Evolutionary conservation across 352 stramenopile species (phyloP), one percentile per base, ranked within the genome.

Genomic region (Phytopythium sindhum): DNA sequence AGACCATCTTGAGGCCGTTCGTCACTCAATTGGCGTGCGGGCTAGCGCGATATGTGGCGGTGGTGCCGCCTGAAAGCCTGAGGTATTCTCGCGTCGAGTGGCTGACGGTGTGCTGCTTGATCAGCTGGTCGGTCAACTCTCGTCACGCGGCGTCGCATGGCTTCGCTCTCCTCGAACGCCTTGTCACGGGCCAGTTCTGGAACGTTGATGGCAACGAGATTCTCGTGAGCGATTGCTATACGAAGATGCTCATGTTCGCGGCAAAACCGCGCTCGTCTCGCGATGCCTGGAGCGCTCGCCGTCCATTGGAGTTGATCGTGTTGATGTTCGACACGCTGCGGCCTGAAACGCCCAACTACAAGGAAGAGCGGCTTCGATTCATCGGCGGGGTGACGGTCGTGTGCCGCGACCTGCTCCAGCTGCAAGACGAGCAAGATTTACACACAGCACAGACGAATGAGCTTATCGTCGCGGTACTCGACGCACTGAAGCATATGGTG

Each of bases 221-320:
- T 45, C 73, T 85, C 6, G 63, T 89, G 24, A 86, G 73, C 60
- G 79, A 88, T 57, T 80, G 76, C 51, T 91, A 85, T 58, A 86
- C 77, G 24, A 85, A 83, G 64, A 77, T 78, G 62, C 72, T 89
- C 21, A 70, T 88, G 66, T 89, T 90, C 24, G 81, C 81, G 0
- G 75, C 89, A 42, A 73, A 81, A 44, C 55, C 65, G 9, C 59
- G 67, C 39, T 61, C 67, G 28, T 45, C 57, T 15, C 60, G 72
- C 26, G 65, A 77, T 45, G 68, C 61, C 6, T 88, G 78, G 78
- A 42, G 66, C 10, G 47, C 58, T 0, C 74, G 70, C 3, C 69
- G 77, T 0, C 72, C 81, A 0, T 63, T 87, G 21, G 74, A 88
- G 53, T 66, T 91, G 19, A 65, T 91, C 5, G 57, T 78, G n/a